These are phyloP conservation scores for Acephala macrosclerotiorum DNA, from an alignment of 2,329 filamentous ascomycete genomes.

Conservation along the genomic window DNA sequence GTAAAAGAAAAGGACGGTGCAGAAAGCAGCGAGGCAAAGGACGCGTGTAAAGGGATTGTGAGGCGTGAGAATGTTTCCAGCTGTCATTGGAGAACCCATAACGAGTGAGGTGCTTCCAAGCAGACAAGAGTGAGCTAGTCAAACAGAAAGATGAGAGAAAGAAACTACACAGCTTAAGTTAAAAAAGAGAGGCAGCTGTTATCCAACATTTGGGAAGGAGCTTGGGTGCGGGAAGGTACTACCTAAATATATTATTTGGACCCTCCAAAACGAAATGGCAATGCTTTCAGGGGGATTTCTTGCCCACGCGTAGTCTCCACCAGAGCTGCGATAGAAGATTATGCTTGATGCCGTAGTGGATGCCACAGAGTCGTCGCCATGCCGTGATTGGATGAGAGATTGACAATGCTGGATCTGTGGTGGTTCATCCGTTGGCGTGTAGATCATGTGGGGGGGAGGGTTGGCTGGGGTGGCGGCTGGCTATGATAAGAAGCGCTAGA, in stretches of 20 bases:
- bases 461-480: background rate
- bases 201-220: slow-evolving; percentile 1
- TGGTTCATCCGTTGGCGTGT: slow-evolving; percentile 1
- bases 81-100: slow-evolving; percentile 35
- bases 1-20: slow-evolving; percentile 35
- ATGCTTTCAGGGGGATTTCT: slow-evolving; percentile 1
- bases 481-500: background rate
- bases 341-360: slow-evolving; percentile 6
- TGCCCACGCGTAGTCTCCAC: background rate
- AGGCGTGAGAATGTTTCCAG: slow-evolving; percentile 28
- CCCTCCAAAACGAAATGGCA: background rate
- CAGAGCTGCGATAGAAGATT: background rate
- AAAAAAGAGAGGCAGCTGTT: background rate
- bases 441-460: background rate
- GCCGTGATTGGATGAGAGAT: slow-evolving; percentile 4
- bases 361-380: slow-evolving; percentile 1
- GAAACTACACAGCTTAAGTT: background rate
- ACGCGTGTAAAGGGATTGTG: slow-evolving; percentile 36
- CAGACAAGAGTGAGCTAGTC: background rate
- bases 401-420: background rate
- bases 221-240: background rate
- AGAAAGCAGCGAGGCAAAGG: slow-evolving; percentile 35
- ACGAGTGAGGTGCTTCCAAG: slow-evolving; percentile 27
- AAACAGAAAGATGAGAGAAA: background rate
- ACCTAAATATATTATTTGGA: background rate